Conservation (phyloP, 2,329 filamentous ascomycete species). For the Fusarium multiceps region DNA sequence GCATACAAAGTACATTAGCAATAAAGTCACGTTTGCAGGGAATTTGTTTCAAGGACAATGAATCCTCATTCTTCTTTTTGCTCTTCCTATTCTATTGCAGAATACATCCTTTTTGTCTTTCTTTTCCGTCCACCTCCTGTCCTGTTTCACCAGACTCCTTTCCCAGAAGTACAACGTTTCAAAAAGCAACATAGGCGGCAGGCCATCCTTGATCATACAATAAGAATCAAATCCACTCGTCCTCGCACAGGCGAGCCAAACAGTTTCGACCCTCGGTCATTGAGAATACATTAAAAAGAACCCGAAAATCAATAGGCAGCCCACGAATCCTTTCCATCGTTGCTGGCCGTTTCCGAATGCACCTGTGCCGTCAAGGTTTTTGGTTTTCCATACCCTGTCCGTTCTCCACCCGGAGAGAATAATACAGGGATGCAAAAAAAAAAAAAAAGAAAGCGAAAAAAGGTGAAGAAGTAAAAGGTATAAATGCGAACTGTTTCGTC, state of each 20-base stretch:
- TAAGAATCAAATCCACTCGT: conserved; percentile 26
- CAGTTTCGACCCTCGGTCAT: conserved; percentile 18
- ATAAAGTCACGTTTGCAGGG: neutral
- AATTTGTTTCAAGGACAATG: conserved; percentile 14
- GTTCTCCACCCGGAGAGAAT: conserved; percentile 19
- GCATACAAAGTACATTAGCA: neutral
- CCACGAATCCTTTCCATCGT: conserved; percentile 10
- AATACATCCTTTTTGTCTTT: conserved; percentile 37
- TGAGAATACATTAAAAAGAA: conserved; percentile 32
- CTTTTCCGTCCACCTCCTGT: conserved; percentile 23
- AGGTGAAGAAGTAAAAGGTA: conserved; percentile 3
- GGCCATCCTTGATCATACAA: conserved; percentile 33
- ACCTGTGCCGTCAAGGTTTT: conserved; percentile 24
- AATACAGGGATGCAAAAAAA: conserved; percentile 18
- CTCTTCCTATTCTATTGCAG: conserved; percentile 36
- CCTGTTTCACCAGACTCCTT: conserved; percentile 27
- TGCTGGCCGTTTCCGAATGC: conserved; percentile 28
- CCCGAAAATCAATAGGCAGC: conserved; percentile 12
- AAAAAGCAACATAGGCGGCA: conserved; percentile 12
- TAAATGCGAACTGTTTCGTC: conserved; percentile 1
- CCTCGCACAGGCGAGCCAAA: conserved; percentile 6
- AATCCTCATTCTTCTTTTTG: conserved; percentile 34
- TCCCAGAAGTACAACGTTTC: conserved; percentile 27
- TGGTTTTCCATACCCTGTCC: conserved; percentile 25
- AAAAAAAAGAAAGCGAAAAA: conserved; percentile 15